These are phyloP conservation scores for Solanum infundibuliforme DNA, from an alignment of 257 asterid species.

Conservation along the genomic window DNA sequence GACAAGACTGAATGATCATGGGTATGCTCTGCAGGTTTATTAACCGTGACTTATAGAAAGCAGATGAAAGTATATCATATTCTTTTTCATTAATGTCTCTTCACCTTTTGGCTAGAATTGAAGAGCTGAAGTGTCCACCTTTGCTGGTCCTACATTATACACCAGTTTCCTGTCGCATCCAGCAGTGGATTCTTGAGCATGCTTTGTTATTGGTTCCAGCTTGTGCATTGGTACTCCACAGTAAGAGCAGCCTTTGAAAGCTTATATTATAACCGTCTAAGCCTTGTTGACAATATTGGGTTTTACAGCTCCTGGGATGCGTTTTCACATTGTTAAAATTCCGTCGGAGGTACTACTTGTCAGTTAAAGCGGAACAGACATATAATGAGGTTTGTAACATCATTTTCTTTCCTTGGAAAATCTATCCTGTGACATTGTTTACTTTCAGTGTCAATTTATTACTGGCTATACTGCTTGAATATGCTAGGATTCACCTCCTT, in stretches of 20 bases:
- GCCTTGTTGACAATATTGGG: constrained; percentile 46
- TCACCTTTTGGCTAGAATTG: constrained; percentile 32
- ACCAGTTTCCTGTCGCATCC: constrained; percentile 51
- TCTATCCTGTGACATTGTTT: background rate
- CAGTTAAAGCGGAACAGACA: constrained; percentile 66
- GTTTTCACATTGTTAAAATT: constrained; percentile 32
- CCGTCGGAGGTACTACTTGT: constrained; percentile 34
- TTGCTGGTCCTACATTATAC: constrained; percentile 47
- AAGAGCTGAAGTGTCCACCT: constrained; percentile 81
- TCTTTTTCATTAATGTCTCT: background rate
- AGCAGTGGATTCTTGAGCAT: constrained; percentile 52
- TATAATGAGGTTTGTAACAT: constrained; percentile 54
- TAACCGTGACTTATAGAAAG: background rate
- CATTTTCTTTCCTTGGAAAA: background rate
- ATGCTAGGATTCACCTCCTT: background rate
- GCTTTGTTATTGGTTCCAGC: constrained; percentile 51
- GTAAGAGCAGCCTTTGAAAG: constrained; percentile 29
- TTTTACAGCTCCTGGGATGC: constrained; percentile 76
- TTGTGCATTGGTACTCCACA: constrained; percentile 59
- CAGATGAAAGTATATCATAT: background rate
- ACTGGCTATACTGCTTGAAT: background rate
- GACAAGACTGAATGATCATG: constrained; percentile 35
- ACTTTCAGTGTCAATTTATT: background rate
- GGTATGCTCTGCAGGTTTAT: constrained; percentile 27
- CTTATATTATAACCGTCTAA: constrained; percentile 26